phyloP scores from a whole-genome alignment of 164 flowering plant species.

The Sedum album region DNA sequence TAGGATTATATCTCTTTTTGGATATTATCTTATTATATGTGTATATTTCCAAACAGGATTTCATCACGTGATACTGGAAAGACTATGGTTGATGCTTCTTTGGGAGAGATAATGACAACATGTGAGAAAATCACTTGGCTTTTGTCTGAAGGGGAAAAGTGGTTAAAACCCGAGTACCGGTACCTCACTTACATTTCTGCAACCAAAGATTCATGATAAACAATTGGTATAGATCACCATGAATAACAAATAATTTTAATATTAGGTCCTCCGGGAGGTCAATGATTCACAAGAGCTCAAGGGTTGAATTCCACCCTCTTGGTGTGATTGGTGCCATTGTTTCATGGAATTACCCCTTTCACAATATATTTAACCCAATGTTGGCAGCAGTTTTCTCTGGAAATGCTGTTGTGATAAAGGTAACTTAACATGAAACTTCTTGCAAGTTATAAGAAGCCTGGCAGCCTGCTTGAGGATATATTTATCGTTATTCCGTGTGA shows the following conservation, averaged over 20 bases:
- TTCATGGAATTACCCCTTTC: slow-evolving; percentile 98
- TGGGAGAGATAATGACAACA: slow-evolving; percentile 99
- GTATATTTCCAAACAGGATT: slow-evolving; percentile 25
- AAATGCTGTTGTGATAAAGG: slow-evolving; percentile 87
- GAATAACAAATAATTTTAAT: slow-evolving; percentile 3
- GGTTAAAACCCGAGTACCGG: slow-evolving; percentile 98
- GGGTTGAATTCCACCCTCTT: slow-evolving; percentile 88
- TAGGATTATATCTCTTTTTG: not conserved
- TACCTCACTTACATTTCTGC: slow-evolving; percentile 15
- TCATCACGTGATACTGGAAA: slow-evolving; percentile 99
- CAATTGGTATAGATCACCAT: not conserved
- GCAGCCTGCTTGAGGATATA: not conserved
- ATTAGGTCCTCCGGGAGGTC: slow-evolving; percentile 83
- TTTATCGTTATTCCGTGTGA: not conserved
- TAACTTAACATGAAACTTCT: slow-evolving; percentile 14
- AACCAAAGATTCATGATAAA: not conserved
- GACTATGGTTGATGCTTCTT: slow-evolving; percentile 95
- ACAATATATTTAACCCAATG: slow-evolving; percentile 92
- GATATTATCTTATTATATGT: slow-evolving; percentile 11
- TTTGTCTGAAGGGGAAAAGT: slow-evolving; percentile 85
- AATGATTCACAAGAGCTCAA: slow-evolving; percentile 84
- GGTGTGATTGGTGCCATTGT: slow-evolving; percentile 98
- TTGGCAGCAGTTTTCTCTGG: slow-evolving; percentile 96
- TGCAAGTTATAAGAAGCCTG: not conserved
- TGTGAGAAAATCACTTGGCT: slow-evolving; percentile 99